Evolutionary conservation across 2,329 filamentous ascomycete species (phyloP).

Genomic region (Scolecobasidium constrictum): DNA sequence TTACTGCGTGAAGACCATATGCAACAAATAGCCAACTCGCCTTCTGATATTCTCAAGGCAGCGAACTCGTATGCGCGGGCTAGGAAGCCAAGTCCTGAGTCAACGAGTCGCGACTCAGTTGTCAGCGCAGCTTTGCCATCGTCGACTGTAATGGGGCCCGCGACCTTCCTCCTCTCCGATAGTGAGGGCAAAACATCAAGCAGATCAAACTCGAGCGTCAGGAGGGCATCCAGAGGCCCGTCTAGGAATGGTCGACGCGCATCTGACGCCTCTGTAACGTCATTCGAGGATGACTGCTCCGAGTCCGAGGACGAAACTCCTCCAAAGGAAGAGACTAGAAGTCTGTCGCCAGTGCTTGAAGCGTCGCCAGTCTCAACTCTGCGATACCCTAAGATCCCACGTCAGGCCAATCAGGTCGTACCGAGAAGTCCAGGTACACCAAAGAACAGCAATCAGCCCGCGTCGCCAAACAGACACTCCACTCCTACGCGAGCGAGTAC

Average conservation of each 20-base stretch:
- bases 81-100: neutral
- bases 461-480: neutral
- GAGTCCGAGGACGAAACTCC: conserved; percentile 6
- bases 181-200: neutral
- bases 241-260: conserved; percentile 1
- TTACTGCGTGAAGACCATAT: neutral
- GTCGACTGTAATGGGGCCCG: neutral
- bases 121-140: neutral
- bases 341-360: neutral
- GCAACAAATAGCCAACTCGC: neutral
- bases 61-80: neutral
- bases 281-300: conserved; percentile 2
- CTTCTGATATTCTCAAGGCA: neutral
- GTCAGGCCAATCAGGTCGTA: conserved; percentile 34
- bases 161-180: neutral
- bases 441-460: neutral
- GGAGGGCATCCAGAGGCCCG: neutral
- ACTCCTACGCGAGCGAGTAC: neutral
- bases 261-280: conserved; percentile 6
- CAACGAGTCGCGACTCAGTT: neutral
- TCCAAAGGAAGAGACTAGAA: conserved; percentile 3
- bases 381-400: conserved; percentile 37
- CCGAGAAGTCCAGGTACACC: conserved; percentile 21
- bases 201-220: neutral
- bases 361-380: conserved; percentile 24